Conservation (phyloP, 1,284 basidiomycete species). For the Phenoliferia sp. region DNA sequence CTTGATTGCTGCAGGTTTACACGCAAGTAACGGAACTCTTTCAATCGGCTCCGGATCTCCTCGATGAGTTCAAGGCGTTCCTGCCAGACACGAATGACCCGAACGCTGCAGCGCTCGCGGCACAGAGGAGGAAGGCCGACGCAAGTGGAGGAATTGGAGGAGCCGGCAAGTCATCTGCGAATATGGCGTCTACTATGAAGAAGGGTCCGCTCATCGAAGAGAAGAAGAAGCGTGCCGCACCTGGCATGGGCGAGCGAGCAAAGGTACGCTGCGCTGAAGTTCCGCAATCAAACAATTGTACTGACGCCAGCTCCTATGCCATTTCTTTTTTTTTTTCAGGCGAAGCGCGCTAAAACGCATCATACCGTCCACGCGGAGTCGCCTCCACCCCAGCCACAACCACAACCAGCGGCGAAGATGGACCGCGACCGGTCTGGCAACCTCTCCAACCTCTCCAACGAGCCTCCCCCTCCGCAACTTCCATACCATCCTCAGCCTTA, state of each 20-base stretch:
- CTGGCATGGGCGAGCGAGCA: conserved; percentile 31
- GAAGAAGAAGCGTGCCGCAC: conserved; percentile 34
- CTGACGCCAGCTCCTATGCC: too few relatives aligned
- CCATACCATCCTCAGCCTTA: conserved; percentile 27
- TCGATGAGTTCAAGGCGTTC: conserved; percentile 95
- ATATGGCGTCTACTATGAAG: too few relatives aligned
- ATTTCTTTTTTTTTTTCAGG: not conserved
- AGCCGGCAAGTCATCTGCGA: not conserved
- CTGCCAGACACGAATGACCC: conserved; percentile 59
- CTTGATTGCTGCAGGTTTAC: conserved; percentile 78
- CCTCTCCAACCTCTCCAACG: not conserved
- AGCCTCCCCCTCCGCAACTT: not conserved
- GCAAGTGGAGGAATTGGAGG: not conserved
- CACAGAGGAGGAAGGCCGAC: conserved; percentile 27
- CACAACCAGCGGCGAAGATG: not conserved
- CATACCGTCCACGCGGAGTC: conserved; percentile 11
- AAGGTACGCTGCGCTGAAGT: conserved; percentile 29
- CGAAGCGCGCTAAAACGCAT: conserved; percentile 28
- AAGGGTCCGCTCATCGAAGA: conserved; percentile 10
- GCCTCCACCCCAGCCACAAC: conserved; percentile 18
- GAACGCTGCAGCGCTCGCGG: conserved; percentile 8
- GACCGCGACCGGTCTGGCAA: conserved; percentile 1
- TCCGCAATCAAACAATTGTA: too few relatives aligned
- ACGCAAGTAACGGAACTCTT: conserved; percentile 89
- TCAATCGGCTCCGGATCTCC: conserved; percentile 83